Evolutionary conservation across 768 basidiomycete genomes (phyloP).

Genomic region (Nidularia pulvinata): DNA sequence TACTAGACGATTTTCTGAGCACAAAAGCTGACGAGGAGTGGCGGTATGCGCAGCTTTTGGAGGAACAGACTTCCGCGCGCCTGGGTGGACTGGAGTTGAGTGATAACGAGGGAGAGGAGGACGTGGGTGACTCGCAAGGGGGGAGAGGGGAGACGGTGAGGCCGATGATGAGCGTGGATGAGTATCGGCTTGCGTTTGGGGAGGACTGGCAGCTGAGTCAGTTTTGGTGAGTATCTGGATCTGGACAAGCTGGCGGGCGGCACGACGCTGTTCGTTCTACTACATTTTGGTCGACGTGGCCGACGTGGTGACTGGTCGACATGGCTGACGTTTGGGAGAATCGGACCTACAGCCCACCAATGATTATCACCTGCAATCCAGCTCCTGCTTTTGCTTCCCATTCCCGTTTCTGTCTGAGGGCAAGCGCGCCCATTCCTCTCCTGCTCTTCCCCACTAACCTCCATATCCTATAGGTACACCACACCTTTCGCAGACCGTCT

Average conservation of each 20-base stretch:
- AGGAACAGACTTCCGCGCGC: conserved; percentile 29
- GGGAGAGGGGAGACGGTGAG: conserved; percentile 14
- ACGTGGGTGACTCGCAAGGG: conserved; percentile 6
- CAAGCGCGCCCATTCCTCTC: conserved; percentile 9
- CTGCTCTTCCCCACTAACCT: not conserved
- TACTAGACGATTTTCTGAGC: conserved; percentile 35
- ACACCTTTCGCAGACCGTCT: conserved; percentile 36
- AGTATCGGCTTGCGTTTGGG: conserved; percentile 38
- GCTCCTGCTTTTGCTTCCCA: too few relatives aligned
- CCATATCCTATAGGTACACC: conserved; percentile 31
- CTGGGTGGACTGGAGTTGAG: conserved; percentile 27
- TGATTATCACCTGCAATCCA: too few relatives aligned
- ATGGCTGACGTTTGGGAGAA: too few relatives aligned
- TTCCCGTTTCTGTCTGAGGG: not conserved
- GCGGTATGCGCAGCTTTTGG: conserved; percentile 34
- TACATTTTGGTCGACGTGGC: too few relatives aligned
- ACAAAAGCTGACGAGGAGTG: conserved; percentile 41
- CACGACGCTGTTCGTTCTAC: not conserved
- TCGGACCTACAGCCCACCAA: too few relatives aligned
- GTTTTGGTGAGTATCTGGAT: conserved; percentile 38
- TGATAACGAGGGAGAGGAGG: conserved; percentile 26
- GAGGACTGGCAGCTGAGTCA: conserved; percentile 54
- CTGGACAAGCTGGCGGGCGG: not conserved
- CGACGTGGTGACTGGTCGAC: too few relatives aligned
- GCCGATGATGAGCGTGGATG: conserved; percentile 40